These are phyloP conservation scores for Phytophthora chlamydospora DNA, from an alignment of 352 stramenopile species.

Conservation along the genomic window DNA sequence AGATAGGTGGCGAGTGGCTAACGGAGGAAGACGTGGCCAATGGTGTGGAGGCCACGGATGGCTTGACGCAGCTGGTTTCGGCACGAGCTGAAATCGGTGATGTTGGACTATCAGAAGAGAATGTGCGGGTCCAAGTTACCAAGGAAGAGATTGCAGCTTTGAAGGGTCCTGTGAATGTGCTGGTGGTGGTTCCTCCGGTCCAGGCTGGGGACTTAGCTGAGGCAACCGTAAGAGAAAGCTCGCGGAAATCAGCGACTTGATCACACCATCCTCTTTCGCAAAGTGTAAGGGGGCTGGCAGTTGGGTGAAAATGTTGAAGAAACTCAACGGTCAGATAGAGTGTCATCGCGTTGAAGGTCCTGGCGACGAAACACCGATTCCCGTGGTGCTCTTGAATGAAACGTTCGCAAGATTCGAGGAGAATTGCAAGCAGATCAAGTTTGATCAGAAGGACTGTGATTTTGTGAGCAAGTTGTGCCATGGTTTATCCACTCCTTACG, in stretches of 20 bases:
- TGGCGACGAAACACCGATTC: slow-evolving; percentile 18
- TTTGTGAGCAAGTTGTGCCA: slow-evolving; percentile 23
- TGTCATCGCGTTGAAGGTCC: slow-evolving; percentile 26
- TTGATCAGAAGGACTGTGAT: slow-evolving; percentile 21
- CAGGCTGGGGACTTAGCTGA: too few species aligned
- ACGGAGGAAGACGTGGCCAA: not conserved
- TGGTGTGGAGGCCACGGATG: not conserved
- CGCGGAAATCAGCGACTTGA: slow-evolving; percentile 22
- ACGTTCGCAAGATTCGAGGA: slow-evolving; percentile 27
- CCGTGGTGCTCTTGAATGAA: slow-evolving; percentile 33
- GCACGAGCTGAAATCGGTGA: slow-evolving; percentile 1
- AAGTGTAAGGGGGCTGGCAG: slow-evolving; percentile 22
- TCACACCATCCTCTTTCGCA: slow-evolving; percentile 32
- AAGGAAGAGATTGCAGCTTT: not conserved
- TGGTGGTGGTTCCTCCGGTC: slow-evolving; percentile 14
- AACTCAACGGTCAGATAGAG: slow-evolving; percentile 30
- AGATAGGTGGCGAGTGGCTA: not conserved
- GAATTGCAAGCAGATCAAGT: slow-evolving; percentile 33
- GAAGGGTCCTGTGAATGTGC: slow-evolving; percentile 3
- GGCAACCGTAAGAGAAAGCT: slow-evolving; percentile 39
- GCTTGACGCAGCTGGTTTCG: not conserved
- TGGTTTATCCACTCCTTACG: slow-evolving; percentile 26
- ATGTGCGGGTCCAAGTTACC: slow-evolving; percentile 3
- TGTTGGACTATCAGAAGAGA: not conserved
- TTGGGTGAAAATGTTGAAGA: slow-evolving; percentile 30